A percentile compares a stretch with the other conserved stretches of the same genome.
These are phyloP conservation scores for Ministeria vibrans DNA, from an alignment of 78 protist genomes.

Conservation along the genomic window DNA sequence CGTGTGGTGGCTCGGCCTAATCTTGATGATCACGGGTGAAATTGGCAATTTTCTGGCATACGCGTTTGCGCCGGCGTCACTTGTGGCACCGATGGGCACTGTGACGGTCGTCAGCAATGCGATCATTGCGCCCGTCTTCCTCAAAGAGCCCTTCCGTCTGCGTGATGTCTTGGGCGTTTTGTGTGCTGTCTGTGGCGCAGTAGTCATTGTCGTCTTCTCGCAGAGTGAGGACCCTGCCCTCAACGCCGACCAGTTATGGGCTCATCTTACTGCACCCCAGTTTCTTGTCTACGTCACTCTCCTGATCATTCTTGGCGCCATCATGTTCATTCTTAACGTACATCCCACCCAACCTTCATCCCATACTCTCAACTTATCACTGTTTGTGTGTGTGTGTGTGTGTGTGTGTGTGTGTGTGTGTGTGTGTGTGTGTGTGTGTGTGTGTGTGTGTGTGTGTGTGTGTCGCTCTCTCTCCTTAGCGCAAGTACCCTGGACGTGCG, in stretches of 20 bases:
- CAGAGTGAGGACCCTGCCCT: neutral
- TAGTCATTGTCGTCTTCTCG: neutral
- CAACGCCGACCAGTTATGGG: neutral
- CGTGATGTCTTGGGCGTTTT: conserved; percentile 4
- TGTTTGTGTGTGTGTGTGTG: too few relatives aligned
- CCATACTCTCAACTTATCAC: too few relatives aligned
- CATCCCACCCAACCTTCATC: too few relatives aligned
- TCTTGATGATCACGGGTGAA: neutral
- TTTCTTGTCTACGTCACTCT: neutral
- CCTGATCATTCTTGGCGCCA: neutral
- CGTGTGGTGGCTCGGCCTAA: conserved; percentile 17
- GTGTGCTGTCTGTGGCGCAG: conserved; percentile 13
- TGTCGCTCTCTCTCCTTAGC: neutral
- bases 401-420: too few relatives aligned
- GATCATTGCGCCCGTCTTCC: conserved; percentile 14
- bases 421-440: too few relatives aligned
- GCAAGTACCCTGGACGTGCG: neutral
- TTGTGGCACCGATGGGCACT: conserved; percentile 30
- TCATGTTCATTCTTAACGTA: neutral
- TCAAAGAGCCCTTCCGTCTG: neutral
- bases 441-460: too few relatives aligned
- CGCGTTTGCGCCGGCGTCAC: conserved; percentile 32
- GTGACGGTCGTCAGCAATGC: conserved; percentile 14
- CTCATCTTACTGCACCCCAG: neutral
- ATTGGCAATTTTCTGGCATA: conserved; percentile 31